phyloP scores from a whole-genome alignment of 305 asterid genomes.

The Plantago coronopus region DNA sequence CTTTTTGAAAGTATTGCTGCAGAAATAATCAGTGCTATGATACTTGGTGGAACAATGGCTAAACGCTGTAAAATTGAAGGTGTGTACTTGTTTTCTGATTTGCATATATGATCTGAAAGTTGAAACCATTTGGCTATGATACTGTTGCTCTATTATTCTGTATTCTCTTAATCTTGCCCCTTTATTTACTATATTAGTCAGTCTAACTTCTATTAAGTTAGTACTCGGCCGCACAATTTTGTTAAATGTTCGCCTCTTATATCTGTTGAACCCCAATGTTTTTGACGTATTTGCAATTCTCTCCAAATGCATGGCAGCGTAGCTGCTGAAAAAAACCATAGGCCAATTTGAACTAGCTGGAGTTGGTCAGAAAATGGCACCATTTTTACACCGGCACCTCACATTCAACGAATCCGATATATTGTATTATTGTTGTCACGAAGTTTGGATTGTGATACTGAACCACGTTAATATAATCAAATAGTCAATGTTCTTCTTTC shows the following conservation, averaged over 20 bases:
- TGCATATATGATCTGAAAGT: slow-evolving; percentile 14
- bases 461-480: not conserved
- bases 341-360: slow-evolving; percentile 9
- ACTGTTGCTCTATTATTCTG: not conserved
- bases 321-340: slow-evolving; percentile 7
- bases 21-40: slow-evolving; percentile 99
- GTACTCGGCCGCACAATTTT: not conserved
- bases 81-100: slow-evolving; percentile 20
- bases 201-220: not conserved
- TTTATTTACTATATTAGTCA: not conserved
- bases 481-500: no score
- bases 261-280: no score
- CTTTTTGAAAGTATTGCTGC: slow-evolving; percentile 99
- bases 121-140: slow-evolving; percentile 1
- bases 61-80: slow-evolving; percentile 96
- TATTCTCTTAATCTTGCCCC: not conserved
- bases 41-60: slow-evolving; percentile 99
- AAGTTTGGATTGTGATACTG: not conserved
- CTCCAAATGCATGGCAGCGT: slow-evolving; percentile 2
- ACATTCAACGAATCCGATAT: no score
- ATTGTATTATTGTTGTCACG: not conserved
- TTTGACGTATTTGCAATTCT: slow-evolving; percentile 1
- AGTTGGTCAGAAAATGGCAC: slow-evolving; percentile 6
- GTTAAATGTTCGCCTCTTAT: not conserved
- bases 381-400: slow-evolving; percentile 5